phyloP scores from a whole-genome alignment of 257 asterid genomes.

The Nicotiana tomentosiformis region DNA sequence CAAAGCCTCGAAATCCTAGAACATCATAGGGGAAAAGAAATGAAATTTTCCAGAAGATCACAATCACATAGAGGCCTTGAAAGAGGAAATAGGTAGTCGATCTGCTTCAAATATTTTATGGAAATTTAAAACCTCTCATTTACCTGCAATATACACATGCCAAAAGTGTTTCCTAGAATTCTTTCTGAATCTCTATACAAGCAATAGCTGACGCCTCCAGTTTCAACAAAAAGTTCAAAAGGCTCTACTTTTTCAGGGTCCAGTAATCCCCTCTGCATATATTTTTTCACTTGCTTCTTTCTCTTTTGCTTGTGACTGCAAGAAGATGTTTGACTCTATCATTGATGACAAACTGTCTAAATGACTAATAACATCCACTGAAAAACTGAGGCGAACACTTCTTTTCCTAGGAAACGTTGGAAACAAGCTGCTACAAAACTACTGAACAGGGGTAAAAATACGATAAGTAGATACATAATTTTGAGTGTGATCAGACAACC shows the following conservation, averaged over 20 bases:
- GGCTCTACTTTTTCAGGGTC: slow-evolving; percentile 81
- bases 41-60: neutral
- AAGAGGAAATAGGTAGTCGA: neutral
- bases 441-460: too few relatives aligned
- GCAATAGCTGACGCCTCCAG: slow-evolving; percentile 74
- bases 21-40: neutral
- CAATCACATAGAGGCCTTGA: neutral
- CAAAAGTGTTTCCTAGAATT: slow-evolving; percentile 94
- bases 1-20: slow-evolving; percentile 90
- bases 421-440: too few relatives aligned
- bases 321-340: neutral
- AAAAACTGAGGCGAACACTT: neutral
- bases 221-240: slow-evolving; percentile 66
- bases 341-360: neutral
- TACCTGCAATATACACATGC: slow-evolving; percentile 98
- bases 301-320: slow-evolving; percentile 79
- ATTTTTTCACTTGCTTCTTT: slow-evolving; percentile 73
- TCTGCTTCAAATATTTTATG: neutral
- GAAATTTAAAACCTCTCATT: neutral
- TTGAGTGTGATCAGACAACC: too few relatives aligned
- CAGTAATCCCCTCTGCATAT: slow-evolving; percentile 55
- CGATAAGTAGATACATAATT: too few relatives aligned
- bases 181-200: slow-evolving; percentile 85
- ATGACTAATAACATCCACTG: neutral
- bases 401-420: too few relatives aligned